phyloP scores from a whole-genome alignment of 352 stramenopile species.

The Hyaloperonospora brassicae region DNA sequence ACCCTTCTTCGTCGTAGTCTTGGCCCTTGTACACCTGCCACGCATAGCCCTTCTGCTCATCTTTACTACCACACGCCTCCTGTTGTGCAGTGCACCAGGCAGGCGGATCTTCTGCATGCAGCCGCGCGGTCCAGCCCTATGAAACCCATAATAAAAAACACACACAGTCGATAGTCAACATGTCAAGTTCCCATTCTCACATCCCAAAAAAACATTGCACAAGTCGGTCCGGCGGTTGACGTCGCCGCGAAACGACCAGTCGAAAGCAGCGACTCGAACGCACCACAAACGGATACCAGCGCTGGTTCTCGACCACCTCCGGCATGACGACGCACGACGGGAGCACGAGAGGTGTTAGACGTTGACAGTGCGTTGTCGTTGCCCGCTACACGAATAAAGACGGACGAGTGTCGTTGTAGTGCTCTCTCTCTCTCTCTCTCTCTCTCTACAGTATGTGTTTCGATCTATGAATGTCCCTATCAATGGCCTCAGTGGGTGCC shows the following conservation, averaged over 20 bases:
- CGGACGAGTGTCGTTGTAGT: too few species aligned
- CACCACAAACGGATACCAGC: slow-evolving; percentile 76
- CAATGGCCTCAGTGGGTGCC: too few species aligned
- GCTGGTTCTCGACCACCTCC: slow-evolving; percentile 84
- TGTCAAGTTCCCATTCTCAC: not conserved
- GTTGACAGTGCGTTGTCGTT: too few species aligned
- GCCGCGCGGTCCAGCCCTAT: slow-evolving; percentile 65
- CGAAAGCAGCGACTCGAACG: not conserved
- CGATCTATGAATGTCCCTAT: too few species aligned
- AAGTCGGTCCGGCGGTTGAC: too few species aligned
- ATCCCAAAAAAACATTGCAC: too few species aligned
- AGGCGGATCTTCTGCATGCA: slow-evolving; percentile 65
- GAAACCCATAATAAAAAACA: slow-evolving; percentile 23
- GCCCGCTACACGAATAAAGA: too few species aligned
- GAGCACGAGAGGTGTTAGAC: too few species aligned
- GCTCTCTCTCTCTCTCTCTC: too few species aligned
- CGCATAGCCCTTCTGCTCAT: slow-evolving; percentile 49
- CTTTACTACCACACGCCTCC: slow-evolving; percentile 35
- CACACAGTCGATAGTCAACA: not conserved
- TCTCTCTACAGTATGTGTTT: too few species aligned
- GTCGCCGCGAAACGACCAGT: too few species aligned
- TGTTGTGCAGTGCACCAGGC: slow-evolving; percentile 51
- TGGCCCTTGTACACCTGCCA: slow-evolving; percentile 80
- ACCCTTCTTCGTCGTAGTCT: slow-evolving; percentile 82
- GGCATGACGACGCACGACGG: slow-evolving; percentile 16